Base-by-base conservation (phyloP, 2,329 filamentous ascomycete genomes). In the Botrytis pseudocinerea region DNA sequence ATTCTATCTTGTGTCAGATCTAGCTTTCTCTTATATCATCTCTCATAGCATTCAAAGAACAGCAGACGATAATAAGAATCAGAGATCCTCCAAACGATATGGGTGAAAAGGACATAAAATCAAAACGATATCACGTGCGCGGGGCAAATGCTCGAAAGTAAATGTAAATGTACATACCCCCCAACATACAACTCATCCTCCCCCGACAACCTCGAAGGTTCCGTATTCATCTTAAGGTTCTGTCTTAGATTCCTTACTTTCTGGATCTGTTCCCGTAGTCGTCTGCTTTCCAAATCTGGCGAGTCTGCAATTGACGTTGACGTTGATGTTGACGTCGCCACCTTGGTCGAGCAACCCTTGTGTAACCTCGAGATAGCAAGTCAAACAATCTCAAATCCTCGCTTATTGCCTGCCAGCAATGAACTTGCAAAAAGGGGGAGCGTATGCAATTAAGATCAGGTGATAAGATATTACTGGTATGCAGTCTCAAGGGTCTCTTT, bases 111-210 rank as follows among this genome's bases (percentile, higher is more conserved):
- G 48, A 22, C 48, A 64, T 73, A 81, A 69, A 83, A 80, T 83
- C 79, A 73, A 82, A 84, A 73, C 85, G 81, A 32, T 66, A 62
- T 68, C 73, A 70, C 64, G 64, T 73, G 73, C 61, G 46, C 59
- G 64, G 20, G 35, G 70, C 60, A 51, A 60, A 70, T 51, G 44
- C n/a, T 57, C 18, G 65, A 68, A 22, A 71, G 73, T 57, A 62
- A 70, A 57, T 69, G 38, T 62, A 77, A 71, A 57, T 69, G 38
- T 62, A 77, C 87, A 83, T 85, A 95, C 93, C 93, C 92, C 83
- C 93, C 92, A 77, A 96, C 91, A 82, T 91, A 95, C 76, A 96
- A 85, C 76, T 93, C 89, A 75, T 91, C 86, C 76, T 89, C 87
- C 44, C 91, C 91, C 6, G 90, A 88, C 70, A 95, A 87, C 79